Evolutionary conservation across 2,329 filamentous ascomycete species (phyloP), one percentile per base, ranked within the genome.

Genomic region (Trichoderma afroharzianum): DNA sequence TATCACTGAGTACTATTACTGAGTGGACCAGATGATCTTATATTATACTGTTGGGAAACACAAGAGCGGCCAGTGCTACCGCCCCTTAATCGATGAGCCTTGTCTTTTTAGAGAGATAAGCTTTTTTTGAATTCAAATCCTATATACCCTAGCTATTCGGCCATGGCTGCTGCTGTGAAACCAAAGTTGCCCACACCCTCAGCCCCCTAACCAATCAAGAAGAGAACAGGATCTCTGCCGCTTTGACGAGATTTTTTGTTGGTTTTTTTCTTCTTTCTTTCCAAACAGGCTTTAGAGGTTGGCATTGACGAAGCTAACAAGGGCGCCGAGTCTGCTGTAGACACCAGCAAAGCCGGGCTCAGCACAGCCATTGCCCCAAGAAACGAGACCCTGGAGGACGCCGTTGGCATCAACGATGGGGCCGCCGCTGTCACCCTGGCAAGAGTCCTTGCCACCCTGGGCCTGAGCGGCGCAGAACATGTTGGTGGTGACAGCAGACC

Each of bases 401-500:
- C 74, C 69, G 33, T 62, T 71, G 72, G 74, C 70, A 36, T 78
- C 73, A 33, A 80, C 73, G 15, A 80, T 74, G 55, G 79, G 79
- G 55, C 79, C 79, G 43, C 79, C 79, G 18, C 75, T 77, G 75
- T 80, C 79, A 21, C 78, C 78, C 33, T 76, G 74, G 78, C 79
- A 80, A 18, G 79, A 75, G 73, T 80, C 79, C 74, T 76, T 77
- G 47, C 77, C 78, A 14, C 79, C 79, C 5, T 63, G 58, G 3
- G 73, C 15, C 11, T 74, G 33, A 11, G 78, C 79, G 58, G 79
- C 79, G 74, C 79, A 80, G 76, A 80, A 75, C 79, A 80, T 80
- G 75, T 74, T 74, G 71, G 68, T 69, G 62, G 78, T 80, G 70
- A 80, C 71, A n/a, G 4, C 24, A 43, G 57, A 59, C 21, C 59